Evolutionary conservation across 73 alveolate genomes (phyloP).

Genomic region (Paramecium tetraurelia): DNA sequence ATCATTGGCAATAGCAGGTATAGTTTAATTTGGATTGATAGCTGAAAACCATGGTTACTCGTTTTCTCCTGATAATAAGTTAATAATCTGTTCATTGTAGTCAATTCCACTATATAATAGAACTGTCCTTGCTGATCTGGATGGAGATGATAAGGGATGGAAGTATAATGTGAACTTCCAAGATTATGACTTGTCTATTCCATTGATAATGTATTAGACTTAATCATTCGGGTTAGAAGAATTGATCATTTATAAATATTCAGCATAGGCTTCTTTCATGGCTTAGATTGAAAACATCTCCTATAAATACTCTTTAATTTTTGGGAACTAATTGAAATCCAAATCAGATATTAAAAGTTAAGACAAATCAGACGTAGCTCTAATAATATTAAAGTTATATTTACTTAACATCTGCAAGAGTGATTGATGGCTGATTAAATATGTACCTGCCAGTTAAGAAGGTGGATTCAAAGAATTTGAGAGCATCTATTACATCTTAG

Average conservation of each 20-base stretch:
- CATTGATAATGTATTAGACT: neutral
- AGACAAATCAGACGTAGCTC: neutral
- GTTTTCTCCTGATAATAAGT: neutral
- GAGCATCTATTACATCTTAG: neutral
- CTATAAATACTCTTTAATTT: neutral
- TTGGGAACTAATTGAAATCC: neutral
- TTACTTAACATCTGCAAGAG: conserved; percentile 35
- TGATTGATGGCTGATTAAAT: neutral
- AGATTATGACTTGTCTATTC: neutral
- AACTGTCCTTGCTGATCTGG: conserved; percentile 8
- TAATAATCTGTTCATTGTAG: neutral
- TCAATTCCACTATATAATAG: neutral
- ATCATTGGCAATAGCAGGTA: neutral
- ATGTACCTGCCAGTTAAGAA: neutral
- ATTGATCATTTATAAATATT: neutral
- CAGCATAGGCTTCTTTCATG: neutral
- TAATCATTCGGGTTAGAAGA: neutral
- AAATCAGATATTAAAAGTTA: neutral
- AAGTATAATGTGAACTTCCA: neutral
- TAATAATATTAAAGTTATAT: neutral
- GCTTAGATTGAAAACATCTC: neutral
- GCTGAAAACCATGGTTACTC: neutral
- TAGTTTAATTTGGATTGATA: neutral
- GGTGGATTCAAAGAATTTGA: neutral
- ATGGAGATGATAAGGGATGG: neutral